Percentiles rank a stretch among this genome's conserved stretches.
These are phyloP conservation scores for Leccinum fibrillosum DNA, from an alignment of 768 basidiomycete genomes.

Conservation along the genomic window DNA sequence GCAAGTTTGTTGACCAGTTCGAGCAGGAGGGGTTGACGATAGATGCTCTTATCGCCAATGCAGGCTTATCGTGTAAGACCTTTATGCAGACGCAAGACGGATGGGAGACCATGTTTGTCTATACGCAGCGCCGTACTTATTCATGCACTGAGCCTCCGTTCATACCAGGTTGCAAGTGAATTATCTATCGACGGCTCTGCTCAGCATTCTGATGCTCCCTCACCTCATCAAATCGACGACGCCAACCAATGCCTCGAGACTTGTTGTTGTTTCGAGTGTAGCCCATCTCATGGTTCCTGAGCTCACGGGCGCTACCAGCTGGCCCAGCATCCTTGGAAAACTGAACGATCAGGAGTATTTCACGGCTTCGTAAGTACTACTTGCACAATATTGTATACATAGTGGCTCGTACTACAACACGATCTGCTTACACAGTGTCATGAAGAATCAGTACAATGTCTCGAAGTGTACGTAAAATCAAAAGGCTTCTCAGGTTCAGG, in stretches of 20 bases:
- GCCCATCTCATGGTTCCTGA: conserved; percentile 17
- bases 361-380: conserved; percentile 20
- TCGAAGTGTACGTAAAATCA: conserved; percentile 24
- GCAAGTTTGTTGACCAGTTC: conserved; percentile 27
- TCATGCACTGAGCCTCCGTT: neutral
- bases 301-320: conserved; percentile 8
- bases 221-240: conserved; percentile 30
- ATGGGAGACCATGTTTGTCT: conserved; percentile 36
- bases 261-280: conserved; percentile 33
- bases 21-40: conserved; percentile 27
- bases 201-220: conserved; percentile 35
- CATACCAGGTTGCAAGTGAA: conserved; percentile 34
- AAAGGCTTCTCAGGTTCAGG: neutral
- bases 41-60: conserved; percentile 33
- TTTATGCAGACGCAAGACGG: conserved; percentile 33
- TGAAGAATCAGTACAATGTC: conserved; percentile 24
- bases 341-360: conserved; percentile 29
- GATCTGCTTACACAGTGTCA: conserved; percentile 14
- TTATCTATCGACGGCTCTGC: conserved; percentile 33
- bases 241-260: conserved; percentile 20
- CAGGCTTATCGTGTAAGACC: conserved; percentile 15
- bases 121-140: neutral
- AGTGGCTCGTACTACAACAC: neutral
- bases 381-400: neutral
- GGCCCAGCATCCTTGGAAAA: conserved; percentile 27